phyloP scores from a whole-genome alignment of 169 alveolate genomes.

The Cryptosporidium tyzzeri region DNA sequence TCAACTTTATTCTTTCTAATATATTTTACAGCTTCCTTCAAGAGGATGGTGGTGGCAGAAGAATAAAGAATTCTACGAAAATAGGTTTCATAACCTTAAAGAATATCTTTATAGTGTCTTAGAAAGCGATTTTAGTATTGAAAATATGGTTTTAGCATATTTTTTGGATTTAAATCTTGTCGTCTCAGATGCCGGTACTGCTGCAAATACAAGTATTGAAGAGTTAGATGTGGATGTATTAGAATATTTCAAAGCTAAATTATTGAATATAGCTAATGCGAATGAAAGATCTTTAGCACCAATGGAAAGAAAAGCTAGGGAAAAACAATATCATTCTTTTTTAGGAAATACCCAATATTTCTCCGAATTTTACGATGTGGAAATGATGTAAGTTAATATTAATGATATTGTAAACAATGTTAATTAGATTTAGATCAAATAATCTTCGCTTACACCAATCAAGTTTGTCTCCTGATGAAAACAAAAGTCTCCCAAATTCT shows the following conservation, averaged over 20 bases:
- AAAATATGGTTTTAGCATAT: conserved; percentile 60
- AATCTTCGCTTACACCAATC: background rate
- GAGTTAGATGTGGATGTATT: conserved; percentile 49
- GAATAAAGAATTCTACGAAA: conserved; percentile 36
- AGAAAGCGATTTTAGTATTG: conserved; percentile 38
- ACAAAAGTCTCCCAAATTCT: conserved; percentile 20
- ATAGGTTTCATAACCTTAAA: conserved; percentile 15
- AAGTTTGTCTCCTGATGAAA: background rate
- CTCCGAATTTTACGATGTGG: background rate
- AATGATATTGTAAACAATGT: background rate
- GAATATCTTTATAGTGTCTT: conserved; percentile 36
- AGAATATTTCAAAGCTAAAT: conserved; percentile 18
- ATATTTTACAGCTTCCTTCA: conserved; percentile 8
- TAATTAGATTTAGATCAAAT: background rate
- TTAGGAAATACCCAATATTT: conserved; percentile 18
- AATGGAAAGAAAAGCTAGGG: conserved; percentile 66
- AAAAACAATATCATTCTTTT: conserved; percentile 32
- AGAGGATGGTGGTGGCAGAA: conserved; percentile 76
- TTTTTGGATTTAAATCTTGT: conserved; percentile 60
- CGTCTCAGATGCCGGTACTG: conserved; percentile 10
- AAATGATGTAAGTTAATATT: conserved; percentile 16
- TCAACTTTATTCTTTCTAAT: background rate
- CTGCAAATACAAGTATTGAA: conserved; percentile 15
- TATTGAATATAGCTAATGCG: conserved; percentile 28
- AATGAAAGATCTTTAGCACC: conserved; percentile 69